These are phyloP conservation scores for Geotrichum candidum DNA, from an alignment of 1,139 yeast species.

Conservation along the genomic window DNA sequence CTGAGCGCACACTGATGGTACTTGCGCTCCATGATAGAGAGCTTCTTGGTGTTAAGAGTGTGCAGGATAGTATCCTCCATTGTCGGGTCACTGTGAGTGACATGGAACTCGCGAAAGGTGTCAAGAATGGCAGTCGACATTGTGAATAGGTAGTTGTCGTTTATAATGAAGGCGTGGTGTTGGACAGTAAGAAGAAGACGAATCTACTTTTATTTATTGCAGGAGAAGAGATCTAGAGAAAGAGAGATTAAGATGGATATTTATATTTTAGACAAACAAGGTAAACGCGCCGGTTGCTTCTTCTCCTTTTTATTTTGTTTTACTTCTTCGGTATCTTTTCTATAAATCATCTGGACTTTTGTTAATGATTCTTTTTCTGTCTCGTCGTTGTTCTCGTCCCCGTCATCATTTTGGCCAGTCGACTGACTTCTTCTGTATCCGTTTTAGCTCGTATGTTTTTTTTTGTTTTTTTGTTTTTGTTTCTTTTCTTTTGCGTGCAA, in stretches of 20 bases:
- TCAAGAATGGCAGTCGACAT: background rate
- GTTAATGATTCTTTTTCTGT: background rate
- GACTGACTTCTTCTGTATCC: background rate
- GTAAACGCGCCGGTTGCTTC: background rate
- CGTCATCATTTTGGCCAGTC: background rate
- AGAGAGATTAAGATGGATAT: background rate
- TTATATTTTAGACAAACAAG: background rate
- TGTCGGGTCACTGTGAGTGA: background rate
- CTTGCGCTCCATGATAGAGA: background rate
- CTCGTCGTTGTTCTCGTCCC: background rate
- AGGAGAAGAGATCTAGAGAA: background rate
- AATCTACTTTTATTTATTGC: too few species aligned
- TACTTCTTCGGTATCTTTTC: background rate
- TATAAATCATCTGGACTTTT: background rate
- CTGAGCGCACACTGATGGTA: background rate
- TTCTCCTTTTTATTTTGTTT: background rate
- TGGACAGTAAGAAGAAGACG: too few species aligned
- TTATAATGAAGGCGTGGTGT: too few species aligned
- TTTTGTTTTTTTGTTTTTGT: background rate
- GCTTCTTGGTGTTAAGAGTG: background rate
- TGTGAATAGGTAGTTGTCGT: background rate
- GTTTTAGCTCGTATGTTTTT: background rate
- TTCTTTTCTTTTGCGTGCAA: background rate
- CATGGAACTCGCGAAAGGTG: background rate
- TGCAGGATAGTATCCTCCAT: background rate